These are phyloP conservation scores for Fusarium virguliforme DNA, from an alignment of 2,329 filamentous ascomycete species.

Conservation along the genomic window DNA sequence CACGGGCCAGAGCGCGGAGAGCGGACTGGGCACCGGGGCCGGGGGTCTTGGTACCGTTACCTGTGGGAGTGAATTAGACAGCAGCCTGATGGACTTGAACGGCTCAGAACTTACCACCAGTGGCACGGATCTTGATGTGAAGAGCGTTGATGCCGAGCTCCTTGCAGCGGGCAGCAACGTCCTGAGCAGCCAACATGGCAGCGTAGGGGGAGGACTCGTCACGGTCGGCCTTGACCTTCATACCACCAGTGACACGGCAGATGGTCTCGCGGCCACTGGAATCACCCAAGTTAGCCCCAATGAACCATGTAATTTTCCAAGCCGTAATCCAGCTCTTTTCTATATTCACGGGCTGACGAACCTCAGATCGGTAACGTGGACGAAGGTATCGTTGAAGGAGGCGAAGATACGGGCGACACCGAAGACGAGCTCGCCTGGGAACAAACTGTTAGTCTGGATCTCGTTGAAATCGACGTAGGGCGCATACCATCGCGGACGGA, in stretches of 20 bases:
- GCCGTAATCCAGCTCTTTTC: constrained; percentile 26
- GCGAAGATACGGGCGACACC: constrained; percentile 97
- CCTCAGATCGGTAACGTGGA: constrained; percentile 99
- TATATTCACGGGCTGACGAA: constrained; percentile 65
- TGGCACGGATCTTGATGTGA: constrained; percentile 99
- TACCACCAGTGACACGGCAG: constrained; percentile 99
- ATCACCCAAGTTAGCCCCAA: constrained; percentile 65
- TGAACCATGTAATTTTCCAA: constrained; percentile 40
- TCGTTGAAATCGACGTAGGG: constrained; percentile 14
- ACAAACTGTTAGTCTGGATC: constrained; percentile 34
- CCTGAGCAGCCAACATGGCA: constrained; percentile 99
- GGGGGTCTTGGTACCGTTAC: constrained; percentile 99
- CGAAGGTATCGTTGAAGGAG: constrained; percentile 94
- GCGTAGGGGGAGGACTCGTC: constrained; percentile 99
- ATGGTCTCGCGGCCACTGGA: constrained; percentile 99
- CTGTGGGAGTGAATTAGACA: constrained; percentile 59
- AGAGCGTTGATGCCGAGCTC: constrained; percentile 87
- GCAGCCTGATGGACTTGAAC: not conserved
- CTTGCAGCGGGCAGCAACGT: constrained; percentile 90
- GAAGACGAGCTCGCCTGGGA: constrained; percentile 92
- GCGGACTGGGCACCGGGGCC: constrained; percentile 99
- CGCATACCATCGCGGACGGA: constrained; percentile 92
- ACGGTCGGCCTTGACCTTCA: constrained; percentile 99
- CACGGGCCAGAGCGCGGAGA: constrained; percentile 97
- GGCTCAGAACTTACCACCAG: constrained; percentile 80